These are phyloP conservation scores for Lactifluus subvellereus DNA, from an alignment of 768 basidiomycete genomes.

Conservation along the genomic window DNA sequence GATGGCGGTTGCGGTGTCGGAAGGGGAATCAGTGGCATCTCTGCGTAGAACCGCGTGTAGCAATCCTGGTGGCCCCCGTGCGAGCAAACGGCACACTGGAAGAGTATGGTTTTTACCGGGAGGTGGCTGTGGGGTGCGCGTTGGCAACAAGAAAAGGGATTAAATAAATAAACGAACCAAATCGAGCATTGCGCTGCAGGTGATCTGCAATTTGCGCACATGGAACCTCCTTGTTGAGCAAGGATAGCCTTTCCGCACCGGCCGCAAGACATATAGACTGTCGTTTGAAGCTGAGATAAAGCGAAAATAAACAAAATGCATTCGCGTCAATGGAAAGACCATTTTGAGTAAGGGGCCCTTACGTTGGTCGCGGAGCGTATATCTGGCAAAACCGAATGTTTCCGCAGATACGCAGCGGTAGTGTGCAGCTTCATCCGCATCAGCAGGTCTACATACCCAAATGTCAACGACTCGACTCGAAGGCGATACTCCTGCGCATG, in stretches of 20 bases:
- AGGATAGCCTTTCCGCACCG: constrained; percentile 59
- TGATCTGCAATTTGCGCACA: constrained; percentile 51
- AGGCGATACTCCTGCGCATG: background rate
- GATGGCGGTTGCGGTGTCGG: constrained; percentile 29
- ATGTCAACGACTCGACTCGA: background rate
- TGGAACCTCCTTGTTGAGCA: constrained; percentile 45
- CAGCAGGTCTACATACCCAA: constrained; percentile 47
- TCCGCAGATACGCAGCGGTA: constrained; percentile 71
- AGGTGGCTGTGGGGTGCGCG: constrained; percentile 49
- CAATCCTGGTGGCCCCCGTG: constrained; percentile 82
- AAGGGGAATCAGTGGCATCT: constrained; percentile 50
- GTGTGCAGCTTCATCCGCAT: constrained; percentile 55
- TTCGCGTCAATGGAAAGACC: background rate
- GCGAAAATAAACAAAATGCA: background rate
- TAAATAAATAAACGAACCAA: constrained; percentile 45
- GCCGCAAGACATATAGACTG: constrained; percentile 63
- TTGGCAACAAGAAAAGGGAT: background rate
- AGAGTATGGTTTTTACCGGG: constrained; percentile 63
- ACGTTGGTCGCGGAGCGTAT: constrained; percentile 53
- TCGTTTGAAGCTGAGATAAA: constrained; percentile 57
- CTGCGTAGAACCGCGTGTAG: constrained; percentile 61
- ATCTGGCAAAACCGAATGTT: constrained; percentile 47
- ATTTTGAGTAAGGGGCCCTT: constrained; percentile 19
- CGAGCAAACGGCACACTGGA: constrained; percentile 69
- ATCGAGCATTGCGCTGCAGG: constrained; percentile 55